Base-by-base conservation (phyloP, 2,329 filamentous ascomycete species). In the Fusarium pseudoanthophilum region DNA sequence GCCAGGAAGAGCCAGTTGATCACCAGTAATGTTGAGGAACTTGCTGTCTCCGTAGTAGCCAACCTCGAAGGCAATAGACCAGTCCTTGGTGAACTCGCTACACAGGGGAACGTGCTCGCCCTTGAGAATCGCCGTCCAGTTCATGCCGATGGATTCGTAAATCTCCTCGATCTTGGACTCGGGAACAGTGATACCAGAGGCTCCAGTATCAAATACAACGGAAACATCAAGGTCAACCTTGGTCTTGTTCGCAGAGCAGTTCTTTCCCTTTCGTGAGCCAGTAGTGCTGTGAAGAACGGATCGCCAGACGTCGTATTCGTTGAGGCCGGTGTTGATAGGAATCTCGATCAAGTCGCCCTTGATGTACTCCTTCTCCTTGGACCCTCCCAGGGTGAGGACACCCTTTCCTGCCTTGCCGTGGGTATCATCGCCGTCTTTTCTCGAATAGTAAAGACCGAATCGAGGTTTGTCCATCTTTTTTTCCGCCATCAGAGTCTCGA, bases 141-240 rank as follows among this genome's bases (percentile, higher is more conserved):
- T 81, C 81, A 80, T 79, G 5, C 81, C 81, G 32, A 83, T 79
- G 1, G 79, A 78, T 36, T 70, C 67, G 70, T 83, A 83, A 40
- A 83, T 69, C 1, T 66, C 61, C 4, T 75, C 66, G 20, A 80
- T 72, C 24, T 72, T 52, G n/a, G 61, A 59, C 11, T 61, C 49
- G 0, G 81, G 79, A 20, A 83, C 72, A 3, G 59, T 64, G 63
- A 80, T 78, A 5, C 48, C n/a, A 2, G 75, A 77, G 7, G 77
- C 78, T 28, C 80, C 80, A 3, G 80, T 83, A 70, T 82, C 81
- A 42, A 82, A 82, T 36, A 82, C 76, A 24, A 74, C 72, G 14
- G 60, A 64, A 28, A 66, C n/a, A 21, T 40, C 26, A 13, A 63
- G 15, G 24, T 64, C 63, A 5, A 67, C 66, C 28, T 60, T 7